Base-by-base conservation (phyloP, 768 basidiomycete species). In the Auricularia sp. region DNA sequence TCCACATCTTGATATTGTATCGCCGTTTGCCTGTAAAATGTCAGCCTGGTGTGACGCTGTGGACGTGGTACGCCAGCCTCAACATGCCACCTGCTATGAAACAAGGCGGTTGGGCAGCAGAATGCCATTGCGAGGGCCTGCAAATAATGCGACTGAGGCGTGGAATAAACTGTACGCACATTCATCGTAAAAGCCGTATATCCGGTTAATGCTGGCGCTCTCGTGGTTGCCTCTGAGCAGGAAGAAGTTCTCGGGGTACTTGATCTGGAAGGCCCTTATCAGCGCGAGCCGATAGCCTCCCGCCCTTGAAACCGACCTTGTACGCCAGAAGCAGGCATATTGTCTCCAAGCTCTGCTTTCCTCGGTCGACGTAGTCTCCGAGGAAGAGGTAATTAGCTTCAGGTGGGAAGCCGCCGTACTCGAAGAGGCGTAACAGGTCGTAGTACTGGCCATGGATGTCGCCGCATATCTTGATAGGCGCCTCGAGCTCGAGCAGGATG, bases 211-310 rank as follows among this genome's bases (percentile, higher is more conserved):
- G 76, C 92, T 93, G 68, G 96, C 96, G 74, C 96, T 97, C 78
- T 99, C 96, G 77, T 99, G 96, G 79, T 99, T 99, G 70, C 96
- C 96, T 71, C 96, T 83, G 67, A 99, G 84, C 76, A 99, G 95
- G 81, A 99, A 99, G 81, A 99, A 99, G 83, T 99, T 99, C 85
- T 99, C 96, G 62, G 96, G 96, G 82, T 98, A 99, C 84, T 98
- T 99, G 83, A 96, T 96, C 56, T 42, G 39, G 8, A 7, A 42
- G 39, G 39, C 8, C 39, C 39, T 42, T 42, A 42, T 42, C 39
- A 42, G 39, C 39, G 39, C 39, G 12, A 42, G 39, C 39, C 7
- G 12, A 42, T 8, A 42, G 39, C 39, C 39, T 29, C 29, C 29
- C 29, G 29, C 29, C 29, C 29, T 42, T 42, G 39, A 42, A 42